A percentile compares a stretch with the other conserved stretches of the same genome.
Evolutionary conservation across 345 rosid species (phyloP).

Genomic region (Nephelium lappaceum): DNA sequence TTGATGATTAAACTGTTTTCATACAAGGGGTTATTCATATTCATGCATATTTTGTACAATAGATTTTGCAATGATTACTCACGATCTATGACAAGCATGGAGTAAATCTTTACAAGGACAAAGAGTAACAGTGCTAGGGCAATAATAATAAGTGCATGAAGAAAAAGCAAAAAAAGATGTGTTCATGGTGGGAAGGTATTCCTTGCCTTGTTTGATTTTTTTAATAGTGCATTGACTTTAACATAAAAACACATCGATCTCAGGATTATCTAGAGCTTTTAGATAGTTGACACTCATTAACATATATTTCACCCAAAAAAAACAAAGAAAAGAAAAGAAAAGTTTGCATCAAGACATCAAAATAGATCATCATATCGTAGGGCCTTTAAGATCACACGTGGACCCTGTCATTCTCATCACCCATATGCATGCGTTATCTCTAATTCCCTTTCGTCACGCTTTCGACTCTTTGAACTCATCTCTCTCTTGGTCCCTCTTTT

Average conservation of each 20-base stretch:
- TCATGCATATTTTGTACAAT: background rate
- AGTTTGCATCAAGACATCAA: constrained; percentile 11
- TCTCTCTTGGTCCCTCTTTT: background rate
- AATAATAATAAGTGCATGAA: constrained; percentile 15
- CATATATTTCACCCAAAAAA: background rate
- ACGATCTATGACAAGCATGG: constrained; percentile 15
- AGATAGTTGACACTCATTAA: constrained; percentile 25
- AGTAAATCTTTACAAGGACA: constrained; percentile 22
- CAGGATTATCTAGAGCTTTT: constrained; percentile 18
- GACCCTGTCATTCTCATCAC: constrained; percentile 34
- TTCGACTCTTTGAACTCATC: constrained; percentile 54
- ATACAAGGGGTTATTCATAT: background rate
- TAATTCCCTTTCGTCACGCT: constrained; percentile 55
- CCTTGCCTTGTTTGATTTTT: too few species aligned
- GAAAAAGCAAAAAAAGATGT: constrained; percentile 12
- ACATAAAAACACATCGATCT: constrained; percentile 9
- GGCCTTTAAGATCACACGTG: constrained; percentile 55
- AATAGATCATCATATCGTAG: constrained; percentile 42
- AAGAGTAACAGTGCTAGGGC: constrained; percentile 24
- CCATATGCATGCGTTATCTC: constrained; percentile 41
- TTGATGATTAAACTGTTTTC: constrained; percentile 6
- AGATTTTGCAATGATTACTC: constrained; percentile 27
- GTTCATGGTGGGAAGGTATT: constrained; percentile 31
- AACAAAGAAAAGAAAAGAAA: background rate
- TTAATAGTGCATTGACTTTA: constrained; percentile 41